Conservation (phyloP, 306 rosid species). For the Quercus cerris region DNA sequence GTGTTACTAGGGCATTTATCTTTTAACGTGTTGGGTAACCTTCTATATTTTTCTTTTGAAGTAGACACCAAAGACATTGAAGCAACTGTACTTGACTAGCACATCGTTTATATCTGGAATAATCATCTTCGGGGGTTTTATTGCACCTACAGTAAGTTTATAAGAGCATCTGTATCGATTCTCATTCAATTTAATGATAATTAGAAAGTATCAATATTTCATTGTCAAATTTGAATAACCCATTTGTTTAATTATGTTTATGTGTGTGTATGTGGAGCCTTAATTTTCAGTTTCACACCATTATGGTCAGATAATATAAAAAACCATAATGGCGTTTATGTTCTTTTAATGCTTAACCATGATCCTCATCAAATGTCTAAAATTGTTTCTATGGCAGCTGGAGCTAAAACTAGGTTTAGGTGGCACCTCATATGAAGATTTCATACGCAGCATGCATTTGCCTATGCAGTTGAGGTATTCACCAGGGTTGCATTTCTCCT, state of each 20-base stretch:
- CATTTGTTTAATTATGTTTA: too few relatives aligned
- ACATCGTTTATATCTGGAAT: conserved; percentile 59
- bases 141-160: conserved; percentile 83
- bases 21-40: conserved; percentile 8
- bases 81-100: conserved; percentile 80
- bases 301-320: not conserved
- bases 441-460: conserved; percentile 84
- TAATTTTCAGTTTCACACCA: not conserved
- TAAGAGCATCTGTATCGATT: not conserved
- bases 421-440: conserved; percentile 92
- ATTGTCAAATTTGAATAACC: too few relatives aligned
- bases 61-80: conserved; percentile 78
- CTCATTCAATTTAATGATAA: not conserved
- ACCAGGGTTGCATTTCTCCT: not conserved
- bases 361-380: conserved; percentile 10
- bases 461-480: conserved; percentile 83
- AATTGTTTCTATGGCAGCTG: conserved; percentile 51
- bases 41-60: conserved; percentile 24
- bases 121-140: conserved; percentile 83
- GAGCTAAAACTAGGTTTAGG: conserved; percentile 92
- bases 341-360: conserved; percentile 7
- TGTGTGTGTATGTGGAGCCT: not conserved
- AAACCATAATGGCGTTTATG: not conserved
- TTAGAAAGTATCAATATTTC: not conserved
- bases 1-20: not conserved